Evolutionary conservation across 2,329 filamentous ascomycete species (phyloP).

Genomic region (Penicillium sp.): DNA sequence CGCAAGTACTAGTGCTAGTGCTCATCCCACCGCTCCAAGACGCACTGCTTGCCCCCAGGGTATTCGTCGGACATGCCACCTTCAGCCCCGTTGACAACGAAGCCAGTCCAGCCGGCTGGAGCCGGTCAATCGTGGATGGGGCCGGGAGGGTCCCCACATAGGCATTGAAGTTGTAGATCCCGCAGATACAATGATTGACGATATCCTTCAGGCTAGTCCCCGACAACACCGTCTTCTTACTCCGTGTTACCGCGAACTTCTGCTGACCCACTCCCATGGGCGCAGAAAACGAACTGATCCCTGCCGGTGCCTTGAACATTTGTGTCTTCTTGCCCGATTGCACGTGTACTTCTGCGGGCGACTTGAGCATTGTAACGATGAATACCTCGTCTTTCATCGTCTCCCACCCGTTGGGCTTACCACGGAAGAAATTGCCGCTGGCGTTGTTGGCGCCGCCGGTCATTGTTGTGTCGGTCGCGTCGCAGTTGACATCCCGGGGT

Average conservation of each 20-base stretch:
- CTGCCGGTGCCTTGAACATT: constrained; percentile 49
- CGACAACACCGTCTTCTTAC: constrained; percentile 43
- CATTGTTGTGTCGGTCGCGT: constrained; percentile 54
- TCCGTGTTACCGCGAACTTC: constrained; percentile 48
- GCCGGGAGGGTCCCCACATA: constrained; percentile 54
- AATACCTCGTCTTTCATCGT: constrained; percentile 53
- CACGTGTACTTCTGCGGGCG: constrained; percentile 46
- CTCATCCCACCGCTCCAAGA: background rate
- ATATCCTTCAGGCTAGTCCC: constrained; percentile 54
- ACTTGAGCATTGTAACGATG: constrained; percentile 52
- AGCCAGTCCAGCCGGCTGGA: constrained; percentile 35
- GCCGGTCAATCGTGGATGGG: constrained; percentile 33
- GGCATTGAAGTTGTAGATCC: constrained; percentile 59
- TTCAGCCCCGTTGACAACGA: constrained; percentile 30
- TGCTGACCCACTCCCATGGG: constrained; percentile 52
- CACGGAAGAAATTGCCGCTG: constrained; percentile 54
- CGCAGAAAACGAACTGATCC: constrained; percentile 46
- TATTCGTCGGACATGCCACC: constrained; percentile 30
- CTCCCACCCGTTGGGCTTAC: constrained; percentile 53
- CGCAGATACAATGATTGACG: constrained; percentile 47
- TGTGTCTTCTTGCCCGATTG: constrained; percentile 47
- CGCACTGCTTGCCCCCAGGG: constrained; percentile 15
- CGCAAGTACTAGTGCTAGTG: background rate
- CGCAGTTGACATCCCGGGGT: constrained; percentile 48
- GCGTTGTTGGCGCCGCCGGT: constrained; percentile 43